phyloP scores from a whole-genome alignment of 208 protist species.

The Acanthamoeba castellanii region DNA sequence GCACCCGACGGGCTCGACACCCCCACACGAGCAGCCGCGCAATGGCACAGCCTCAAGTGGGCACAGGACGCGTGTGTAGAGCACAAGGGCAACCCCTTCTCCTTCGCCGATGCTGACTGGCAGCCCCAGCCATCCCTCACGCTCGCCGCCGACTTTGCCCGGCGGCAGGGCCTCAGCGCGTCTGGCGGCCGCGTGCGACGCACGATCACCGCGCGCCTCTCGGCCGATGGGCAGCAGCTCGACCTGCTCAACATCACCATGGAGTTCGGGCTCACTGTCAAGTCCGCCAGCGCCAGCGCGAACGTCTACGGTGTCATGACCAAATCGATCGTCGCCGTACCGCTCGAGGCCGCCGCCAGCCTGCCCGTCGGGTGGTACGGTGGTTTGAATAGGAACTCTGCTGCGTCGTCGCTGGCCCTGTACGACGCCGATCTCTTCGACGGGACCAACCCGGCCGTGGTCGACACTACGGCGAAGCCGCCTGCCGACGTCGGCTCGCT shows the following conservation, averaged over 20 bases:
- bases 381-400: background rate
- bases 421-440: conserved; percentile 42
- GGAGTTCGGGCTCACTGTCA: background rate
- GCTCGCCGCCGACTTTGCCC: background rate
- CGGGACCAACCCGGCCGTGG: background rate
- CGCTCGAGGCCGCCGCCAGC: background rate
- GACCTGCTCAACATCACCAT: conserved; percentile 29
- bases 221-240: background rate
- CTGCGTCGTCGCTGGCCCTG: background rate
- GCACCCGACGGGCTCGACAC: no score
- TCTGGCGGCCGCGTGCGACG: background rate
- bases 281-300: background rate
- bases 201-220: background rate
- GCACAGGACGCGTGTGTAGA: background rate
- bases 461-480: background rate
- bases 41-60: background rate
- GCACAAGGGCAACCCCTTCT: background rate
- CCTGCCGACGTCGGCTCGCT: background rate
- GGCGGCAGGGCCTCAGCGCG: background rate
- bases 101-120: background rate
- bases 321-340: background rate
- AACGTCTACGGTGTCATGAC: background rate
- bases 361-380: background rate
- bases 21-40: no score
- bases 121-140: background rate